Evolutionary conservation across 2,329 filamentous ascomycete species (phyloP).

Genomic region (Hypoxylon sp.): DNA sequence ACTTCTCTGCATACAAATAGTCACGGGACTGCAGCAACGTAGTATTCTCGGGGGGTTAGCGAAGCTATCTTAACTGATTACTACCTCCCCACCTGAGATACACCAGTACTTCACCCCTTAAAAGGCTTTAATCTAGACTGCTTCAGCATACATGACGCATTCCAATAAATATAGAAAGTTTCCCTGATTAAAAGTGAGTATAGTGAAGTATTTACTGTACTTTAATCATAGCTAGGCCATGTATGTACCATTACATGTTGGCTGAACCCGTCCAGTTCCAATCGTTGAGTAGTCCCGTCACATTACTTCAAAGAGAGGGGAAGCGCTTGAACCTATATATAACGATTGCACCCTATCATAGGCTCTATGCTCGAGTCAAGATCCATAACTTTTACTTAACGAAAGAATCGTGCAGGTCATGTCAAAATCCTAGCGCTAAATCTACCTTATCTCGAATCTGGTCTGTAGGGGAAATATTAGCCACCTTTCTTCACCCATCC

Average conservation of each 20-base stretch:
- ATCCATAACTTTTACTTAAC: conserved; percentile 7
- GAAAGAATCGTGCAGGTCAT: conserved; percentile 9
- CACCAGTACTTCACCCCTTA: not conserved
- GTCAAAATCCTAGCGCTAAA: conserved; percentile 44
- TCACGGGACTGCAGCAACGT: not conserved
- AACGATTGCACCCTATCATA: conserved; percentile 21
- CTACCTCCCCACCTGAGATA: too few relatives aligned
- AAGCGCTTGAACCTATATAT: conserved; percentile 24
- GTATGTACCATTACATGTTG: conserved; percentile 1
- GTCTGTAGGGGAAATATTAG: conserved; percentile 43
- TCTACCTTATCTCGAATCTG: conserved; percentile 52
- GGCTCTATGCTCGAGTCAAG: not conserved
- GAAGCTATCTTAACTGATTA: too few relatives aligned
- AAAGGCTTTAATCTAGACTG: not conserved
- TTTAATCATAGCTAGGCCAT: conserved; percentile 13
- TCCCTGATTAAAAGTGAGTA: not conserved
- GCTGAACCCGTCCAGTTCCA: conserved; percentile 18
- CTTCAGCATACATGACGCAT: not conserved
- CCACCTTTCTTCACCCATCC: not conserved
- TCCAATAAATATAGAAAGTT: not conserved
- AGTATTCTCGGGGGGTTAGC: not conserved
- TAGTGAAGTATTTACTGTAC: conserved; percentile 7
- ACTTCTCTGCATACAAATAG: not conserved
- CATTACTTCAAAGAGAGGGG: conserved; percentile 34
- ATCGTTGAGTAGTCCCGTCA: conserved; percentile 14